Conservation (phyloP, 108 stramenopile genomes). For the Skeletonema costatum region DNA sequence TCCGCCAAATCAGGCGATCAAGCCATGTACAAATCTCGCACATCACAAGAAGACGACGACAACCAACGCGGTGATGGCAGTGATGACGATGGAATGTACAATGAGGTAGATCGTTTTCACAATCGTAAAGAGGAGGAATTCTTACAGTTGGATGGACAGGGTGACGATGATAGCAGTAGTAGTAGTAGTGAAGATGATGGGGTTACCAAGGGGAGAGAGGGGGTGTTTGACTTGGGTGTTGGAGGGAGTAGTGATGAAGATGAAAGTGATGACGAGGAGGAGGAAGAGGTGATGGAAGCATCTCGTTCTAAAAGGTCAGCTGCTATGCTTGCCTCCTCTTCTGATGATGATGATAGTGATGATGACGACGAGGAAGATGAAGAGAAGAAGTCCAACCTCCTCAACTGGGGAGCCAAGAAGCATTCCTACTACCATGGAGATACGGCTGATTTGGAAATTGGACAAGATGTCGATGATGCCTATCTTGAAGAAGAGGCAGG, state of each 20-base stretch:
- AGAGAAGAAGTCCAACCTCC: constrained; percentile 29
- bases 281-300: constrained; percentile 12
- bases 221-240: constrained; percentile 73
- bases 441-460: constrained; percentile 95
- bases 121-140: constrained; percentile 55
- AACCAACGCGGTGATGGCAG: constrained; percentile 23
- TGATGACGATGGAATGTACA: constrained; percentile 65
- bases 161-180: constrained; percentile 5
- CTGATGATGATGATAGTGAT: constrained; percentile 37
- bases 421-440: constrained; percentile 90
- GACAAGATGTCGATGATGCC: constrained; percentile 81
- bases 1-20: constrained; percentile 85
- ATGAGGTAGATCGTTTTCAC: constrained; percentile 61
- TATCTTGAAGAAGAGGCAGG: constrained; percentile 85
- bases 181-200: constrained; percentile 56
- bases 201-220: constrained; percentile 47
- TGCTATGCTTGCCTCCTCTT: background rate
- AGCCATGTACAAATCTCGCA: constrained; percentile 51
- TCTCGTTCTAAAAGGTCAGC: background rate
- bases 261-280: constrained; percentile 46
- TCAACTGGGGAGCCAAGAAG: constrained; percentile 90
- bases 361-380: constrained; percentile 42
- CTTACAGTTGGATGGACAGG: constrained; percentile 40
- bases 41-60: background rate
- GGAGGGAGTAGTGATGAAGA: constrained; percentile 54